Evolutionary conservation across 352 stramenopile species (phyloP), one percentile per base, ranked within the genome.

Genomic region (Albugo laibachii): DNA sequence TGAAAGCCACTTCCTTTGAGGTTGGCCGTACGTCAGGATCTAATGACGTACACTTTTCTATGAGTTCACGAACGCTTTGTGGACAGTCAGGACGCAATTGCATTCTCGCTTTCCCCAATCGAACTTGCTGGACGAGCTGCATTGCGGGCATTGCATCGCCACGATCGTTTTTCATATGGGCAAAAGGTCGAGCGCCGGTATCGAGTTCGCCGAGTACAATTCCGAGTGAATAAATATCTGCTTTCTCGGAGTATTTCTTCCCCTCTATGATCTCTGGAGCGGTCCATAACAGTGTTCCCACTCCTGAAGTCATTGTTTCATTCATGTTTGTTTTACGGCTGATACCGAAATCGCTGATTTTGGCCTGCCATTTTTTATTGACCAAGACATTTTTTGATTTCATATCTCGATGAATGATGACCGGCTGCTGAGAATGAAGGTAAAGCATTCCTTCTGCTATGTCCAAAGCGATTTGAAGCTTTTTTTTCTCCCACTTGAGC

Each of bases 291-390:
- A 83, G 57, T 14, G 75, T 93, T 13, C 79, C 79, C 11, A 80
- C 73, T 13, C 82, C 74, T 1, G 70, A 83, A 13, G 75, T 82
- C 63, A 81, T 76, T 0, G 73, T 84, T 44, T 83, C 65, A 49
- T 85, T 80, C 18, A 80, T 59, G 14, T 58, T 59, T 11, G 73
- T 70, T 50, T 84, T 73, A 35, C 78, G 67, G 39, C 72, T 84
- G 19, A 93, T 66, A 3, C 80, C 82, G 56, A 93, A 92, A 56
- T 92, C 82, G n/a, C 68, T 81, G 19, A 94, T 58, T 53, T 94
- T 93, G 21, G 69, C 77, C 16, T 77, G 63, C 34, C 65, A 62
- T 11, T 66, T 60, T 27, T 64, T 62, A 49, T 83, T 69, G 2
- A 93, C 59, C 36, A 92, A 62, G 37, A 92, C 67, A 38, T 92